These are phyloP conservation scores for Teratosphaeria viscida DNA, from an alignment of 2,329 filamentous ascomycete genomes.

Conservation along the genomic window DNA sequence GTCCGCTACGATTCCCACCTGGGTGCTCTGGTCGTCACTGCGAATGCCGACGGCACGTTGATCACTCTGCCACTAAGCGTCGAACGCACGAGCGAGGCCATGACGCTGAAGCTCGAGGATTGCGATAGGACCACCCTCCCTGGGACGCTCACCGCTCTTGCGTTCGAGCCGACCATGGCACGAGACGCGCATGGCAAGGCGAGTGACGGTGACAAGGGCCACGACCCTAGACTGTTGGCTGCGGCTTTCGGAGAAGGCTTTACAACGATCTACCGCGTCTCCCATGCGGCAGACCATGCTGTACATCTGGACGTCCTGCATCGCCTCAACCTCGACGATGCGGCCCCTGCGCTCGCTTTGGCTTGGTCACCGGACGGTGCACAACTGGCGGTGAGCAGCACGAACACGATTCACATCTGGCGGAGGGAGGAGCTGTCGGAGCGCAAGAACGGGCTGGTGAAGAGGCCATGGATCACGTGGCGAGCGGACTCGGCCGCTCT, in stretches of 20 bases:
- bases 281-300: slow-evolving; percentile 1
- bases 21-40: slow-evolving; percentile 26
- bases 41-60: slow-evolving; percentile 18
- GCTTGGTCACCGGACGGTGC: slow-evolving; percentile 35
- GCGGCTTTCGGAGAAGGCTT: slow-evolving; percentile 32
- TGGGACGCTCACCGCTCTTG: slow-evolving; percentile 30
- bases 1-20: slow-evolving; percentile 28
- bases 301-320: slow-evolving; percentile 7
- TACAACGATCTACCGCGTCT: slow-evolving; percentile 31
- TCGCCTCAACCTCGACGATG: slow-evolving; percentile 12
- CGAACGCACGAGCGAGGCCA: slow-evolving; percentile 1
- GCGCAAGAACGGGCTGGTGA: slow-evolving; percentile 7
- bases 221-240: slow-evolving; percentile 22
- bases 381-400: slow-evolving; percentile 34
- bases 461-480: slow-evolving; percentile 17
- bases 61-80: slow-evolving; percentile 23
- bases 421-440: slow-evolving; percentile 12
- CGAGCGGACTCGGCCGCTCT: slow-evolving; percentile 12
- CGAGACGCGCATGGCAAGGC: neutral
- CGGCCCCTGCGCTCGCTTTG: slow-evolving; percentile 28
- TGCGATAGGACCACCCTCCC: slow-evolving; percentile 2
- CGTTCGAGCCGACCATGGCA: slow-evolving; percentile 24
- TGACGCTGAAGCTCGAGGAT: neutral
- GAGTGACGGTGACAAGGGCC: neutral
- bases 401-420: slow-evolving; percentile 37